phyloP scores from a whole-genome alignment of 2,329 filamentous ascomycete species.

The Xylariaceae sp. region DNA sequence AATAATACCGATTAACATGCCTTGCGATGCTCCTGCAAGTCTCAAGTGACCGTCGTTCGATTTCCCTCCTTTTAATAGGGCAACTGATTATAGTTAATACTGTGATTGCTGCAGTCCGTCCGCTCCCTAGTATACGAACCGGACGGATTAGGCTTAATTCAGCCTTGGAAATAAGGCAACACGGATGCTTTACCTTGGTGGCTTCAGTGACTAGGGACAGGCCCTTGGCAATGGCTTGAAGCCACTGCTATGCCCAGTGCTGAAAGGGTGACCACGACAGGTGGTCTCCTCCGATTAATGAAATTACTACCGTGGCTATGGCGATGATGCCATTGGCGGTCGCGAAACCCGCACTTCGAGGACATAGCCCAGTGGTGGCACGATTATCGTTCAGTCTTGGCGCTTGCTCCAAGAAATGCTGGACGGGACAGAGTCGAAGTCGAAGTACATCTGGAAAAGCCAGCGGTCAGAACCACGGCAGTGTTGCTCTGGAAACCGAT shows the following conservation, averaged over 20 bases:
- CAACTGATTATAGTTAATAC: neutral
- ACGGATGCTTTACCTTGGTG: neutral
- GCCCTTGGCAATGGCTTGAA: neutral
- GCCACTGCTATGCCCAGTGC: neutral
- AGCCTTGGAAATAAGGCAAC: no score
- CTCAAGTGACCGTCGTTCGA: neutral
- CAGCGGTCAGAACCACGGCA: no score
- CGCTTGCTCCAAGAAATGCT: neutral
- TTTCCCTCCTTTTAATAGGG: neutral
- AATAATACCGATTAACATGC: no score
- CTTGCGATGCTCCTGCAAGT: neutral
- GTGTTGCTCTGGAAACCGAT: no score
- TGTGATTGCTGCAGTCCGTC: neutral
- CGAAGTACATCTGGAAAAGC: no score
- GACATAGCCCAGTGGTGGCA: neutral
- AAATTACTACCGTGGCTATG: neutral
- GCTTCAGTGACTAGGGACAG: neutral
- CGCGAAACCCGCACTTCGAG: neutral
- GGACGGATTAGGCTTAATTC: neutral
- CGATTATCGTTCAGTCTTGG: neutral
- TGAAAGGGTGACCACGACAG: neutral
- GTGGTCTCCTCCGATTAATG: no score
- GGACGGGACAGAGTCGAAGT: no score
- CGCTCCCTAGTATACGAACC: neutral
- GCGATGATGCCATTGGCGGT: neutral